phyloP scores from a whole-genome alignment of 2,329 filamentous ascomycete genomes.

The Waltergamsia citrina region DNA sequence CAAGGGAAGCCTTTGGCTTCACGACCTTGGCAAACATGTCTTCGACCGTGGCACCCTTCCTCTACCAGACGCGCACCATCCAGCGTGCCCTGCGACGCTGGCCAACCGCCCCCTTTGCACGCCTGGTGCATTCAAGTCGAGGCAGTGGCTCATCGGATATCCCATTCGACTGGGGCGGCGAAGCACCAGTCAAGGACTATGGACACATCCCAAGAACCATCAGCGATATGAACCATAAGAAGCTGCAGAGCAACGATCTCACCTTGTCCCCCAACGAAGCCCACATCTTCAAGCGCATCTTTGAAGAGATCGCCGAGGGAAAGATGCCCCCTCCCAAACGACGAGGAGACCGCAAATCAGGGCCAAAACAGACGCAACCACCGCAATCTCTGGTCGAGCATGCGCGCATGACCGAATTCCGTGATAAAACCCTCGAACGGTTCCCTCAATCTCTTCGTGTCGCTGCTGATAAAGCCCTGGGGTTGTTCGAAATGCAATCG shows the following conservation, averaged over 20 bases:
- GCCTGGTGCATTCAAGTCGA: background rate
- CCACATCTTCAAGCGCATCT: slow-evolving; percentile 50
- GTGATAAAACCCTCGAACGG: slow-evolving; percentile 23
- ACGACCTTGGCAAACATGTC: slow-evolving; percentile 29
- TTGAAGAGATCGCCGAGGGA: slow-evolving; percentile 29
- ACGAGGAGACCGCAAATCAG: no score
- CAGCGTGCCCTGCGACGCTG: slow-evolving; percentile 14
- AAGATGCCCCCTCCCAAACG: slow-evolving; percentile 18
- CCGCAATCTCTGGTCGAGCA: slow-evolving; percentile 17
- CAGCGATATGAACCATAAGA: slow-evolving; percentile 1
- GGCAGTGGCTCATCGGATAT: slow-evolving; percentile 17
- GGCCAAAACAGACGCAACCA: slow-evolving; percentile 3
- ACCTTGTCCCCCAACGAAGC: slow-evolving; percentile 52
- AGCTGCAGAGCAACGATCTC: slow-evolving; percentile 12
- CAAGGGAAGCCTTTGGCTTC: background rate
- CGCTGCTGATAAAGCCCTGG: slow-evolving; percentile 27
- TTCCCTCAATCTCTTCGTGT: slow-evolving; percentile 28
- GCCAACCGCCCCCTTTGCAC: background rate
- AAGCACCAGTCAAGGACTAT: slow-evolving; percentile 10
- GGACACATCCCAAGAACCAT: background rate
- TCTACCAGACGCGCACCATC: slow-evolving; percentile 62
- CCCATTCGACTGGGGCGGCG: slow-evolving; percentile 40
- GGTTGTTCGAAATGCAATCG: slow-evolving; percentile 24
- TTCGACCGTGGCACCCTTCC: slow-evolving; percentile 50
- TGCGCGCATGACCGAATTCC: slow-evolving; percentile 18